Evolutionary conservation across 2,329 filamentous ascomycete species (phyloP), one percentile per base, ranked within the genome.

Genomic region (Myriosclerotinia duriaeana): DNA sequence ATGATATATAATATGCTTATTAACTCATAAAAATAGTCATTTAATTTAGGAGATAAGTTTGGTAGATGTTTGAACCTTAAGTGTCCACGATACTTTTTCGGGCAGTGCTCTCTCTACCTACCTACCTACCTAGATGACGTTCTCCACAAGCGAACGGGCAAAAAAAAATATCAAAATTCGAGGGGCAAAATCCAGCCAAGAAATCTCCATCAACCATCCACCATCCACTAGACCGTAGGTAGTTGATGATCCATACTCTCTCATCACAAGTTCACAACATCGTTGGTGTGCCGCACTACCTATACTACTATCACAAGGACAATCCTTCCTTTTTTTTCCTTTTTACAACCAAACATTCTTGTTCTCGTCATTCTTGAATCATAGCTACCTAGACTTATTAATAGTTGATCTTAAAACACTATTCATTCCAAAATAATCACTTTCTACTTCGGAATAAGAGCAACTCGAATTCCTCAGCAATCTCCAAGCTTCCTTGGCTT

Each of bases 401-500:
- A 50, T 60, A 34, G 30, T 38, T 36, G 30, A 22, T 4, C 50
- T 7, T 7, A 9, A 50, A 50, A 26, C 58, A 36, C 30, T 50
- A 20, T 38, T 48, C 56, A 36, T 60, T 46, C 6, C 26, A 48
- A 22, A 36, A 22, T 36, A 3, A 34, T 48, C 3, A 36, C 9
- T 9, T 48, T 11, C 30, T 14, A 17, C 42, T 12, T 22, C 56
- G n/a, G 14, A 60, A 36, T 12, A 30, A 59, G 22, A 14, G 42
- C 55, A 22, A n/a, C 42, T 34, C 42, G 30, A 46, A 46, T 50
- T 26, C 30, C 30, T 53, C 22, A 46, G 30, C 64, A 66, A 53
- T 30, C 59, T 65, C 40, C 14, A 53, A 26, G 40, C 7, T 17
- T 63, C 53, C 48, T 63, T 65, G 55, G 30, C n/a, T 54, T 30